Conservation (phyloP, 2,329 filamentous ascomycete species). For the Cryphonectria parasitica region DNA sequence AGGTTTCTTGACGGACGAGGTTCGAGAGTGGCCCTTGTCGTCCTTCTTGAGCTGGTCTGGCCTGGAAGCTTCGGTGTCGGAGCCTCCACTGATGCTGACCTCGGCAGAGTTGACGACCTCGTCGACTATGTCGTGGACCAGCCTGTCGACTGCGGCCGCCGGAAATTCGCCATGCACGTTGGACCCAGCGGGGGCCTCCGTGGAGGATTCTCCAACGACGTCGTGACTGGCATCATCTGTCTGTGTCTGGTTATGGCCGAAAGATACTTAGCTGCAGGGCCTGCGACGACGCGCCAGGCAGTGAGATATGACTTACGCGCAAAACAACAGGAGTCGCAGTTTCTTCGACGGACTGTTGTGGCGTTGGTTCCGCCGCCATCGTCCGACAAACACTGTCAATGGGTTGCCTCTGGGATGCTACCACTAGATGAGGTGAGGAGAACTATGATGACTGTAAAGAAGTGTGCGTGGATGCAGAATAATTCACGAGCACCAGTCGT, state of each 20-base stretch:
- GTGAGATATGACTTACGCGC: constrained; percentile 45
- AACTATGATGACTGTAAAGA: constrained; percentile 8
- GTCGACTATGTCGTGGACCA: constrained; percentile 60
- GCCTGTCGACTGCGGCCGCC: constrained; percentile 60
- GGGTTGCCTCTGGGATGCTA: constrained; percentile 26
- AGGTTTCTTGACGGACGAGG: constrained; percentile 71
- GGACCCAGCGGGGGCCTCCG: constrained; percentile 32
- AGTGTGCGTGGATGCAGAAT: constrained; percentile 10
- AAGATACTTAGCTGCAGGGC: constrained; percentile 43
- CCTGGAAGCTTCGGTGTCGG: constrained; percentile 74
- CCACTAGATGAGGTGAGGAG: constrained; percentile 20
- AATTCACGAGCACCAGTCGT: background rate
- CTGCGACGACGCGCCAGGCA: constrained; percentile 35
- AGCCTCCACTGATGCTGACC: constrained; percentile 69
- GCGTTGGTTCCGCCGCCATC: constrained; percentile 67
- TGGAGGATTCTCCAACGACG: constrained; percentile 19
- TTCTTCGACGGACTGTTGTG: constrained; percentile 58
- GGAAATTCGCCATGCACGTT: constrained; percentile 54
- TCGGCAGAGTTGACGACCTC: constrained; percentile 65
- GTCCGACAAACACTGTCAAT: constrained; percentile 47
- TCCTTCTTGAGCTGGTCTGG: constrained; percentile 57
- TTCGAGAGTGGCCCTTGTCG: constrained; percentile 62
- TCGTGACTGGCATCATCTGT: constrained; percentile 28
- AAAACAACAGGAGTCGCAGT: constrained; percentile 51
- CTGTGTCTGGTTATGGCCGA: constrained; percentile 48